Evolutionary conservation across 352 stramenopile genomes (phyloP).

Genomic region (Phytophthora hibernalis): DNA sequence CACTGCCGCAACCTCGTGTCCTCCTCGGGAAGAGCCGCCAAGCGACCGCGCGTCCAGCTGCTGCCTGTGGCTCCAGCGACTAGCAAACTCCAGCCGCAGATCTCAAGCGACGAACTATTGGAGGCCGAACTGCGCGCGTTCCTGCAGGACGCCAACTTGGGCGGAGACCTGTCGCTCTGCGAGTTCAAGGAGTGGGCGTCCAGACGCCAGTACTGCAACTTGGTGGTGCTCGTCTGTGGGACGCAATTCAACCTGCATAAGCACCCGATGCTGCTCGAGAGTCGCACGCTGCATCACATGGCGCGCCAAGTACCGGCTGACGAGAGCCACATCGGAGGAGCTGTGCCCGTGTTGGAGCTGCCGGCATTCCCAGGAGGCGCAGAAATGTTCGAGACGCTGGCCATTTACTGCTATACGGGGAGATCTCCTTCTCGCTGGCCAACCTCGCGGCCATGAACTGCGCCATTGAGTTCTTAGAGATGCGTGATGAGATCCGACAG

Average conservation of each 20-base stretch:
- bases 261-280: slow-evolving; percentile 68
- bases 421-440: slow-evolving; percentile 43
- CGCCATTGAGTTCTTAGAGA: slow-evolving; percentile 54
- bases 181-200: slow-evolving; percentile 63
- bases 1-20: slow-evolving; percentile 83
- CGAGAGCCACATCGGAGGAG: slow-evolving; percentile 13
- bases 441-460: slow-evolving; percentile 43
- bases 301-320: slow-evolving; percentile 32
- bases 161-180: slow-evolving; percentile 50
- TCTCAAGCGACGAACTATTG: slow-evolving; percentile 18
- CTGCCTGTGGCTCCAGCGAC: background rate
- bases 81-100: slow-evolving; percentile 16
- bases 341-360: slow-evolving; percentile 54
- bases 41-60: slow-evolving; percentile 35
- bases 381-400: slow-evolving; percentile 68
- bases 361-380: slow-evolving; percentile 59
- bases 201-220: slow-evolving; percentile 55
- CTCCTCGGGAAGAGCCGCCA: slow-evolving; percentile 50
- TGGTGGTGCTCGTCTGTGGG: slow-evolving; percentile 66
- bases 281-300: slow-evolving; percentile 49
- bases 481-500: slow-evolving; percentile 45
- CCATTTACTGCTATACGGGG: slow-evolving; percentile 73
- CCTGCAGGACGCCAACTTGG: slow-evolving; percentile 38
- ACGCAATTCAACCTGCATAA: slow-evolving; percentile 82
- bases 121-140: slow-evolving; percentile 43